Base-by-base conservation (phyloP, 345 rosid species). In the Chamaenerion angustifolium region DNA sequence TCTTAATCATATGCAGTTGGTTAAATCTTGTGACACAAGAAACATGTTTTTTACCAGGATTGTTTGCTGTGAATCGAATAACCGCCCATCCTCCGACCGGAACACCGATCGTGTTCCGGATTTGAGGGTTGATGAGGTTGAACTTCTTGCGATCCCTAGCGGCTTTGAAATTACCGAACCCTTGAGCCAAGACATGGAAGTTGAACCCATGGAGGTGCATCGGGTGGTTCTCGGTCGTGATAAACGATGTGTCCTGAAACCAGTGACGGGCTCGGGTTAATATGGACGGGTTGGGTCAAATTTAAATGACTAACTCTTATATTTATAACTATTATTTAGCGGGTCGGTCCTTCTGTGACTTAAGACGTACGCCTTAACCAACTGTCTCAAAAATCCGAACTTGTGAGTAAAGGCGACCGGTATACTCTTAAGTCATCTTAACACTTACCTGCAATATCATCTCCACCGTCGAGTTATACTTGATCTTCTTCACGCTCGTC, bases 81-180 rank as follows among this genome's bases (percentile, higher is more conserved):
- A 75, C 95, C 37, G 87, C 85, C 95, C 95, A 85, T 42, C 94
- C 94, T 45, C 87, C 90, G n/a, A 68, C 90, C 0, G 96, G 98
- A 0, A 87, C 95, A 0, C 68, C 89, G 16, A 87, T 63, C 11
- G 98, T 90, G 76, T 87, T 83, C 1, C 95, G 86, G 4, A 60
- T 41, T 44, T 78, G 93, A 10, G 98, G 87, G 52, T 87, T 52
- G 10, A 67, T 60, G 3, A 84, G 58, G 62, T 92, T 92, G 60
- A 78, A 73, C 49, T 72, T 87, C 35, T 62, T 70, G 0, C 68
- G 54, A 41, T 74, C 82, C 1, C 53, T 72, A 2, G 16, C 37
- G 1, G 72, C 65, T 68, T 92, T 60, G 55, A 68, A 92, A 47
- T 82, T 87, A 25, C 98, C 96, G 46, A 92, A 92, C 12, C 88